Conservation (phyloP, 139 green algal genomes). For the Deuterostichococcus epilithicus region DNA sequence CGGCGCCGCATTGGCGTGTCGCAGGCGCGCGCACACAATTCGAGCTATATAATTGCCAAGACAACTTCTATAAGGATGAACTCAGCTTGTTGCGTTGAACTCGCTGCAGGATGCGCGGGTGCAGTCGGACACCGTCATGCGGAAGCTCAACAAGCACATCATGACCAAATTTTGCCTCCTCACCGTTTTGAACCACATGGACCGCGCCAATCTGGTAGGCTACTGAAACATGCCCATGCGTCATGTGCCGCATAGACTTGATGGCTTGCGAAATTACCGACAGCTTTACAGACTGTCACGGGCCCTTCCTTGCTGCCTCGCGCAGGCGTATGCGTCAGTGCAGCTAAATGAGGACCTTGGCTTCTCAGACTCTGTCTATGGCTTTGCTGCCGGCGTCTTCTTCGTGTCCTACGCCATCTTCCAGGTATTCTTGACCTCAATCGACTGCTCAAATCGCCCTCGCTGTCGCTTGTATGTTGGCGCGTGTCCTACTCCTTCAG, state of each 20-base stretch:
- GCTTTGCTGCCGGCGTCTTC: conserved; percentile 7
- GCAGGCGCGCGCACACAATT: too few species aligned
- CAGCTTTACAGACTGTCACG: neutral
- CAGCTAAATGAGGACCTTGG: conserved; percentile 12
- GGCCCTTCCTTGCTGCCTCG: neutral
- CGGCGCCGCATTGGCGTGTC: neutral
- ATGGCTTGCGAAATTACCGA: neutral
- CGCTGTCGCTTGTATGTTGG: too few species aligned
- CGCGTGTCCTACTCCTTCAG: too few species aligned
- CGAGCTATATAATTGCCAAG: too few species aligned
- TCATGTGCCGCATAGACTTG: neutral
- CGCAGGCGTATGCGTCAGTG: conserved; percentile 10
- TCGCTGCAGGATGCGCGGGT: neutral
- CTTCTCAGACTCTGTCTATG: conserved; percentile 10
- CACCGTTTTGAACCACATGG: conserved; percentile 8
- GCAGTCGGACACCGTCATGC: neutral
- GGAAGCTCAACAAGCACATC: conserved; percentile 13
- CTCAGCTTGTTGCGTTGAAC: too few species aligned
- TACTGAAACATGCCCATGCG: neutral
- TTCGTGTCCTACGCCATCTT: conserved; percentile 7
- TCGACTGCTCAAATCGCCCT: too few species aligned
- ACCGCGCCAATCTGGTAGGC: conserved; percentile 8
- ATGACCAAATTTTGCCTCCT: conserved; percentile 5
- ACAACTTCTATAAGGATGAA: too few species aligned
- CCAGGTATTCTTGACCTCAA: too few species aligned